Base-by-base conservation (phyloP, 352 stramenopile species). In the Globisporangium polare region DNA sequence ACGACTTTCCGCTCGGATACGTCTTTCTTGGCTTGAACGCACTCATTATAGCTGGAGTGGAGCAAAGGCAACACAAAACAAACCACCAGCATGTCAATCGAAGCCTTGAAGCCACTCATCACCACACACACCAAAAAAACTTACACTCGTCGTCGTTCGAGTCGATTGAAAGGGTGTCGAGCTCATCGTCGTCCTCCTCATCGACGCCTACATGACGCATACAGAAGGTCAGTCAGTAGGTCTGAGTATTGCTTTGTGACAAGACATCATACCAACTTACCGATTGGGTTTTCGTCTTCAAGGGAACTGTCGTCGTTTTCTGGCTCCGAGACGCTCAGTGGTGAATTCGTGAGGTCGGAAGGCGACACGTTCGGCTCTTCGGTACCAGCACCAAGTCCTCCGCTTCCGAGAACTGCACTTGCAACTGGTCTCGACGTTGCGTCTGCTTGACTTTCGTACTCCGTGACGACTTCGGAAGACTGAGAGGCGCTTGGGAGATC, bases 131-230 rank as follows among this genome's bases (percentile, higher is more conserved):
- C 8, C 22, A 24, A 18, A 13, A 24, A 54, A n/a, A 2, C 29
- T 55, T 26, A 62, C 61, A 18, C 31, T 59, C 26, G 8, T 53
- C 53, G 46, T 51, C 60, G 26, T 43, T 49, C 45, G 53, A 61
- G 37, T 62, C 53, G 5, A 58, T 26, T 3, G 54, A 62, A 39
- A 67, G 27, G 20, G 45, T 54, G 20, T 67, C 62, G 50, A 62
- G 15, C 24, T 73, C 60, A 10, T 75, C 53, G 20, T 73, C 61
- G 4, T 59, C 63, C 0, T 70, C 64, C 2, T 74, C 66, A 27
- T 75, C 63, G 43, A 67, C 62, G 3, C n/a, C 45, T 46, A 39
- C 35, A 52, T 39, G 12, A 7, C 46, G 29, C 17, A n/a, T 12
- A 57, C 33, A 27, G 15, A 51, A n/a, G 5, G 29, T 31, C 29